Base-by-base conservation (phyloP, 495 filamentous ascomycete species). In the Entonaema liquescens region DNA sequence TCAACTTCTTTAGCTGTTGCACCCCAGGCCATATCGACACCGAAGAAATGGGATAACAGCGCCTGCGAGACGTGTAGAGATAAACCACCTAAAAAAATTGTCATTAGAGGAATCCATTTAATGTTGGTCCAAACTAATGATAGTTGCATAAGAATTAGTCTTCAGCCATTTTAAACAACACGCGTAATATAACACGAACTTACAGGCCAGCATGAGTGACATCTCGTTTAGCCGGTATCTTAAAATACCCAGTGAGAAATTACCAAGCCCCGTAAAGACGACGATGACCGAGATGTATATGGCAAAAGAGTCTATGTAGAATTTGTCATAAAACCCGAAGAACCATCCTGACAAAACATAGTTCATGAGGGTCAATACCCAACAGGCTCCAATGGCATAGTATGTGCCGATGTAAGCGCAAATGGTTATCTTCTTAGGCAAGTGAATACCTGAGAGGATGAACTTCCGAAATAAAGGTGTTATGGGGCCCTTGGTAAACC, bases 381-480 rank as follows among this genome's bases (percentile, higher is more conserved):
- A 91, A 21, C 89, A 86, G 21, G 87, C 85, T 9, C 80, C 91
- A 56, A 92, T 86, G 33, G 90, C 91, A 72, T 92, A 92, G 78
- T 93, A 92, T 2, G 91, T 92, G 13, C 90, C 90, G 74, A 93
- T 89, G 73, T 93, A 93, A 2, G 89, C 86, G 73, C 89, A 83
- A 65, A 92, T 92, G 40, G 90, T 91, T 62, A 91, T 71, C 74
- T 92, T 92, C 61, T 85, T 86, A 1, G 89, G 84, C 8, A 91
- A 72, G 2, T 83, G 86, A 71, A 92, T 92, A 64, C 78, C 79
- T 21, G 87, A 88, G 33, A 59, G 70, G 2, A 92, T 65, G 79
- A 91, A 92, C 36, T 67, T 80, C 42, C 78, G 76, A 82, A 92
- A 92, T 9, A 92, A 83, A 26, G 83, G 83, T 4, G 90, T 92